A percentile compares a stretch with the other conserved stretches of the same genome.
phyloP scores from a whole-genome alignment of 768 basidiomycete species.

The Clavulina sp. region DNA sequence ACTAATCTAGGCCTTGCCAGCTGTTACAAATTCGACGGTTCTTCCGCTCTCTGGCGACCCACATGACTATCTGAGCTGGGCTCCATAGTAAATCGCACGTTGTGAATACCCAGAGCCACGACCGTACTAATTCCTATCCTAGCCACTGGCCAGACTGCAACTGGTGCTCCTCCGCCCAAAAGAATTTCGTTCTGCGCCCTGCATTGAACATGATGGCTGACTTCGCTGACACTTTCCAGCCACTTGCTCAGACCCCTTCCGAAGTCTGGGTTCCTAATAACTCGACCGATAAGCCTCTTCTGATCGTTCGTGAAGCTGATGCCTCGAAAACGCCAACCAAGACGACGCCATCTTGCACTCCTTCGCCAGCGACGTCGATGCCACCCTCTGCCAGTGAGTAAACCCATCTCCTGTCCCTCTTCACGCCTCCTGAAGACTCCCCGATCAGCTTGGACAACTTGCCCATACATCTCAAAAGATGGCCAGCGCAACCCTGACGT shows the following conservation, averaged over 20 bases:
- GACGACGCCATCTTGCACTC: constrained; percentile 24
- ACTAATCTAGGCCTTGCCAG: constrained; percentile 14
- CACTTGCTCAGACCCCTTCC: too few species aligned
- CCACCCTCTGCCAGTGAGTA: constrained; percentile 35
- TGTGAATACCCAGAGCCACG: not conserved
- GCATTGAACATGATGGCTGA: too few species aligned
- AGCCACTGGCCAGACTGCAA: constrained; percentile 41
- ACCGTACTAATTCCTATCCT: not conserved
- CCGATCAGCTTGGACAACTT: constrained; percentile 39
- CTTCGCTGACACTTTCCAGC: too few species aligned
- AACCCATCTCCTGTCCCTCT: not conserved
- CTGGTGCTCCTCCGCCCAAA: constrained; percentile 27
- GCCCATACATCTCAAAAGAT: constrained; percentile 37
- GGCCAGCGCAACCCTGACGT: constrained; percentile 50
- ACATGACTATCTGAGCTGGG: constrained; percentile 54
- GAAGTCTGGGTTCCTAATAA: too few species aligned
- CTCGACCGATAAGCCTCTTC: too few species aligned
- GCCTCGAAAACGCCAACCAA: not conserved
- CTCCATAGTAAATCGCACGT: constrained; percentile 36
- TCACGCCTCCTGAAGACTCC: constrained; percentile 1
- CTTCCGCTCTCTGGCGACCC: constrained; percentile 27
- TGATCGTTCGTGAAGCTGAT: too few species aligned
- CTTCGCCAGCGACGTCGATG: constrained; percentile 30
- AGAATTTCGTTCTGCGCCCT: constrained; percentile 20
- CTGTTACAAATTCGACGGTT: constrained; percentile 20